Base-by-base conservation (phyloP, 228 moss, liverwort and hornwort genomes). In the Sphagnum magellanicum region DNA sequence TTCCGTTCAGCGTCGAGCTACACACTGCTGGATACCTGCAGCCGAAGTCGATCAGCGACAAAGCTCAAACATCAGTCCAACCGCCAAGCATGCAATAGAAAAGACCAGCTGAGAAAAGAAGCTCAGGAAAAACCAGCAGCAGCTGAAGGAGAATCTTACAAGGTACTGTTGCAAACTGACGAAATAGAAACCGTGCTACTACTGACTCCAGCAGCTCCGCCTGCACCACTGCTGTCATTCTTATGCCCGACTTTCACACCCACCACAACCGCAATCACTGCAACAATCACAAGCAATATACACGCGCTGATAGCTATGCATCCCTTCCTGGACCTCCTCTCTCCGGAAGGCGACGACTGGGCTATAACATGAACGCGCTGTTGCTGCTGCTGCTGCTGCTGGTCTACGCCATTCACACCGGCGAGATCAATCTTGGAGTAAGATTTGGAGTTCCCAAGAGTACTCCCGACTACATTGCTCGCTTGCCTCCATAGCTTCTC, bases 11-110 rank as follows among this genome's bases (percentile, higher is more conserved):
- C 13, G 79, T 76, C 7, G 16, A 66, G 58, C 61, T 81, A 76
- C 84, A 81, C 4, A 65, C 75, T 9, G 49, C 64, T 53, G 76
- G 84, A 58, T 81, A 79, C 50, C 84, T 84, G 58, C 12, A 55
- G 12, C 4, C 12, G 55, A 55, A 55, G 55, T 55, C 55, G 9
- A 55, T 55, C 0, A 55, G 55, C 12, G 55, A 55, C 9, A 55
- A 55, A 55, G 9, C 55, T 8, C 55, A 55, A 12, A 55, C 12
- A 32, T 32, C 32, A 32, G 32, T 32, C 32, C 55, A 55, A 55
- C 55, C 8, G 9, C 8, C 12, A 12, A 55, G 55, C 55, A 12
- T 8, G 12, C 12, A 8, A 4, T 8, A 55, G 8, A 55, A 55
- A 12, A 8, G 53, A 12, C 53, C 53, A 55, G 32, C 32, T 32